A percentile compares a stretch with the other conserved stretches of the same genome.
These are phyloP conservation scores for Rehmannia glutinosa DNA, from an alignment of 257 asterid genomes.

Conservation along the genomic window DNA sequence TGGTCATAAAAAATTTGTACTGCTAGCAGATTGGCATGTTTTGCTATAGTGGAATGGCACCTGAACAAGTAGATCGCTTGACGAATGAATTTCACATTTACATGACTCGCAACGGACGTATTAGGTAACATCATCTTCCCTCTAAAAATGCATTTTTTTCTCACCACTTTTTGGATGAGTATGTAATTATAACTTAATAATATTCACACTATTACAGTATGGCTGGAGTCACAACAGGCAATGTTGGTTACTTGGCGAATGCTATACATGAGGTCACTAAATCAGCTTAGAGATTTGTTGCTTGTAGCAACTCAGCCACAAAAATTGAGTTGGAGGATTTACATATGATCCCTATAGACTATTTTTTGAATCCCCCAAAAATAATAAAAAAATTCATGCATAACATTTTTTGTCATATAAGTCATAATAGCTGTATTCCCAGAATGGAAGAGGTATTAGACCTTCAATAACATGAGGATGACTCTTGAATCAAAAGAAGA, in stretches of 20 bases:
- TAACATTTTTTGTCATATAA: neutral
- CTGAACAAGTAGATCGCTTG: conserved; percentile 96
- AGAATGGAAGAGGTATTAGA: neutral
- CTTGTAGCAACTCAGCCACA: neutral
- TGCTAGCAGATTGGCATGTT: conserved; percentile 89
- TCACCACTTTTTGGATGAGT: neutral
- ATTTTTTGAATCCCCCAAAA: conserved; percentile 9
- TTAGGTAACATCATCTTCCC: conserved; percentile 50
- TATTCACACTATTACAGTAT: conserved; percentile 44
- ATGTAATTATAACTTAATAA: neutral
- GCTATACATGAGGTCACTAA: conserved; percentile 89
- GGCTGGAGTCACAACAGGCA: conserved; percentile 97
- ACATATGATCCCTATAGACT: conserved; percentile 1
- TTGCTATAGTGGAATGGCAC: conserved; percentile 96
- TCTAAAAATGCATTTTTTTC: too few relatives aligned
- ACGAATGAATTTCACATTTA: conserved; percentile 84
- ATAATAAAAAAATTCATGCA: conserved; percentile 12
- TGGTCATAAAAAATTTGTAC: neutral
- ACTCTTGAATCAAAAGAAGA: neutral
- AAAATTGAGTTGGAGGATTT: neutral
- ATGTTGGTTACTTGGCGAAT: conserved; percentile 83
- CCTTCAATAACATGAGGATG: conserved; percentile 6
- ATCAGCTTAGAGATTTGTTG: conserved; percentile 37
- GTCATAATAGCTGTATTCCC: neutral
- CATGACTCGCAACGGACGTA: conserved; percentile 96